phyloP scores from a whole-genome alignment of 2,329 filamentous ascomycete species.

The Aureobasidium sp. region DNA sequence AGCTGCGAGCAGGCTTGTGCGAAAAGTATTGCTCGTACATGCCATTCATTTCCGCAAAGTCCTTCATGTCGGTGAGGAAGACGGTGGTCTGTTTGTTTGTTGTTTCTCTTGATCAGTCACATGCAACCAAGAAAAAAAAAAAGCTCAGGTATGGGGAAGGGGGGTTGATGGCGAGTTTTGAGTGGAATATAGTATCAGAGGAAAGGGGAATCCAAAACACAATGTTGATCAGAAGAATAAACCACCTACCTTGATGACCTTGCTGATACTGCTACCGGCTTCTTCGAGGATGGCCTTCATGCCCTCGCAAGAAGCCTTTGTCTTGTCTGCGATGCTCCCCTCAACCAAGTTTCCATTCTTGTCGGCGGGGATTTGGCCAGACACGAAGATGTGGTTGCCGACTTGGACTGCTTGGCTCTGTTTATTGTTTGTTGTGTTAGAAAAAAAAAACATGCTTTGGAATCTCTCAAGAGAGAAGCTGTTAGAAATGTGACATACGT shows the following conservation, averaged over 20 bases:
- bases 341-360: constrained; percentile 51
- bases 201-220: too few species aligned
- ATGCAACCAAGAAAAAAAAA: too few species aligned
- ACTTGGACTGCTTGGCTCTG: constrained; percentile 56
- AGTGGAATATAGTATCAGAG: too few species aligned
- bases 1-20: constrained; percentile 80
- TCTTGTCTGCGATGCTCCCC: constrained; percentile 60
- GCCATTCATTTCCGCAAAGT: constrained; percentile 81
- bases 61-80: constrained; percentile 84
- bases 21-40: constrained; percentile 68
- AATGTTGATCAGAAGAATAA: too few species aligned
- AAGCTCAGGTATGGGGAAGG: too few species aligned
- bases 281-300: constrained; percentile 74
- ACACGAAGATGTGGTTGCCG: constrained; percentile 61
- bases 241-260: constrained; percentile 68
- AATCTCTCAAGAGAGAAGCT: too few species aligned
- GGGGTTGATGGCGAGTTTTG: background rate
- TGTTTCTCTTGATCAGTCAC: too few species aligned
- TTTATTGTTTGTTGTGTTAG: too few species aligned
- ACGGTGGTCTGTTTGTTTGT: constrained; percentile 42
- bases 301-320: constrained; percentile 66
- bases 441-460: too few species aligned
- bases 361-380: constrained; percentile 69
- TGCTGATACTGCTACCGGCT: constrained; percentile 67
- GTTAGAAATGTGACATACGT: constrained; percentile 25